These are phyloP conservation scores for Microsporum audouinii DNA, from an alignment of 2,329 filamentous ascomycete genomes.

Conservation along the genomic window DNA sequence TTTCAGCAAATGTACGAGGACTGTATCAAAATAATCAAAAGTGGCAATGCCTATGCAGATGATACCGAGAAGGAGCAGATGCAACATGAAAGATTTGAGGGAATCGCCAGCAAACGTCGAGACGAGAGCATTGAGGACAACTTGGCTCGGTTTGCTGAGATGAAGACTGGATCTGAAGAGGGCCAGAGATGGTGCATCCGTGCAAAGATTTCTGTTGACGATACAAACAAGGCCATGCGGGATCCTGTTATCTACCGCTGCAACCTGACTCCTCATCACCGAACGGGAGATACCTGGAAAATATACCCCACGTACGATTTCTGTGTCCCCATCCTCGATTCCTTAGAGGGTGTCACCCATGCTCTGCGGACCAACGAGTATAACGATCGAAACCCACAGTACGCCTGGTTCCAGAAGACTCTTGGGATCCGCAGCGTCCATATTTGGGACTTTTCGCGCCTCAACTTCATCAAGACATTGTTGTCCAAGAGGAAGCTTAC, in stretches of 20 bases:
- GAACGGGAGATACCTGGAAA: constrained; percentile 54
- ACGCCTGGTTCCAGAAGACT: constrained; percentile 41
- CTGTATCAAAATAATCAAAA: constrained; percentile 71
- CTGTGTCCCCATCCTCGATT: constrained; percentile 46
- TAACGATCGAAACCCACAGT: constrained; percentile 32
- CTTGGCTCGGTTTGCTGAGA: constrained; percentile 76
- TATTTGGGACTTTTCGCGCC: constrained; percentile 43
- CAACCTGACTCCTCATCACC: constrained; percentile 56
- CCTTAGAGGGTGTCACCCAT: constrained; percentile 46
- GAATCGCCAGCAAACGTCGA: constrained; percentile 68
- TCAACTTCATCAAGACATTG: constrained; percentile 42
- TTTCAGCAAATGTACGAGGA: constrained; percentile 85
- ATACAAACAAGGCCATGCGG: constrained; percentile 88
- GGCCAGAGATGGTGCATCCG: constrained; percentile 82
- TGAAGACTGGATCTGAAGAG: constrained; percentile 74
- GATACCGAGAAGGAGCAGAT: constrained; percentile 86
- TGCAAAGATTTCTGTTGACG: constrained; percentile 82
- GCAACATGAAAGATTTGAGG: constrained; percentile 72
- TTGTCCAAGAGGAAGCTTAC: constrained; percentile 43
- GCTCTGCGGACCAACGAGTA: constrained; percentile 47
- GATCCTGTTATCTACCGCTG: constrained; percentile 97
- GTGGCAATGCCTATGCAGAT: constrained; percentile 84
- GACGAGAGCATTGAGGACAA: constrained; percentile 73
- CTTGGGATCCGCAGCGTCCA: constrained; percentile 37
- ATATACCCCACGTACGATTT: constrained; percentile 53